Percentiles rank a stretch among this genome's conserved stretches.
Conservation (phyloP, 768 basidiomycete genomes). For the Boletus fagicola region DNA sequence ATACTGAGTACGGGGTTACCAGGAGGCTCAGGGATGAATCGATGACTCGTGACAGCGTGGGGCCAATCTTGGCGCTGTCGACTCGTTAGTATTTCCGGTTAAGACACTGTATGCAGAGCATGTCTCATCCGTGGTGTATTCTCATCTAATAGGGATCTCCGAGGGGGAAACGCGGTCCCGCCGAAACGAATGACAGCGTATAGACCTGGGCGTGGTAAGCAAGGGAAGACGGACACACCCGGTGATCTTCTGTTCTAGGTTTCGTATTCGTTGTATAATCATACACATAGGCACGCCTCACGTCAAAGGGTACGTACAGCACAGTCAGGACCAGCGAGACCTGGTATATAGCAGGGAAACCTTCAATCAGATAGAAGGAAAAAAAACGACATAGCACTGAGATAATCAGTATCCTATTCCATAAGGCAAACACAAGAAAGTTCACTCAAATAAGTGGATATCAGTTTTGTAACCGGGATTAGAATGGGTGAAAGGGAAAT, state of each 20-base stretch:
- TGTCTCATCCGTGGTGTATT: too few species aligned
- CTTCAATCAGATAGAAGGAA: not conserved
- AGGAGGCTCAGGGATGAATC: too few species aligned
- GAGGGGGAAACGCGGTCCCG: too few species aligned
- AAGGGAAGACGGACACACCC: not conserved
- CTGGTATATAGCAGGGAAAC: not conserved
- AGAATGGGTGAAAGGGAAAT: not conserved
- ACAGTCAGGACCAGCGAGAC: not conserved
- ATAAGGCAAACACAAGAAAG: not conserved
- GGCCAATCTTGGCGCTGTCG: too few species aligned
- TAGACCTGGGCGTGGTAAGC: not conserved
- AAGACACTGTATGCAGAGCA: too few species aligned
- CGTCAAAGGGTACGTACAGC: not conserved
- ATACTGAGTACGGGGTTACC: too few species aligned
- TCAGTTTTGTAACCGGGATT: not conserved
- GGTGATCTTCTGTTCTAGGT: not conserved
- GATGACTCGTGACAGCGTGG: too few species aligned
- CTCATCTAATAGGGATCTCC: not conserved
- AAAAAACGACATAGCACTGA: not conserved
- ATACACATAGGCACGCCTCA: not conserved
- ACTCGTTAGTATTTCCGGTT: too few species aligned
- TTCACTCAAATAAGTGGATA: not conserved
- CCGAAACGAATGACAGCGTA: too few species aligned
- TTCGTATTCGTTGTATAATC: not conserved
- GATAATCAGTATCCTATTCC: slow-evolving; percentile 10